phyloP scores from a whole-genome alignment of 208 protist species.

The Porcisia deanei region DNA sequence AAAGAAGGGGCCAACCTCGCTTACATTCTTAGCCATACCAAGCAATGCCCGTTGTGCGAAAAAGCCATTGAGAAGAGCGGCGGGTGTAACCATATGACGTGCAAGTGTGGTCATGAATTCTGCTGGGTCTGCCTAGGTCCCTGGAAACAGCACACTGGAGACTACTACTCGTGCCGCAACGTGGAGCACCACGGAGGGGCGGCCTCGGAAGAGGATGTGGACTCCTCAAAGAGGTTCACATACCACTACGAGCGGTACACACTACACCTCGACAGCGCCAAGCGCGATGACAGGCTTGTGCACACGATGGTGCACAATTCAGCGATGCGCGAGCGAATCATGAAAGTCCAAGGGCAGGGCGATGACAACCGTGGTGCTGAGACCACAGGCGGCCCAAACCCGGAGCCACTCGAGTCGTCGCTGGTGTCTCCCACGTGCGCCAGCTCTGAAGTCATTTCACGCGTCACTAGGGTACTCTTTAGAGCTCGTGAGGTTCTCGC shows the following conservation, averaged over 20 bases:
- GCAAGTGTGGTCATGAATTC: conserved; percentile 78
- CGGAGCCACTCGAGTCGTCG: neutral
- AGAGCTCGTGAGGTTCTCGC: conserved; percentile 20
- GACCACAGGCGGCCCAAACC: neutral
- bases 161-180: conserved; percentile 34
- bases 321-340: neutral
- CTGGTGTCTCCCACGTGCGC: neutral
- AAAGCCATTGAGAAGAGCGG: conserved; percentile 89
- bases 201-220: neutral
- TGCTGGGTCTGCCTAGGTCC: conserved; percentile 82
- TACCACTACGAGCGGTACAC: conserved; percentile 32
- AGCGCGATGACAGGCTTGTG: conserved; percentile 16
- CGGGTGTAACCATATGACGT: conserved; percentile 94
- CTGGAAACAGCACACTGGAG: conserved; percentile 60
- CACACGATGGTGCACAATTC: neutral
- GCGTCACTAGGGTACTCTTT: conserved; percentile 14
- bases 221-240: conserved; percentile 9
- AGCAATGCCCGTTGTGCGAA: conserved; percentile 75
- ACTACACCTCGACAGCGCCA: conserved; percentile 24
- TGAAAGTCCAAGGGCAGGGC: neutral
- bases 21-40: conserved; percentile 65
- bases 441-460: neutral
- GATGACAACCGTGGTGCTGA: neutral
- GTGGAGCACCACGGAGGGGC: neutral
- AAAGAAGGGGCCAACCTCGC: conserved; percentile 56